Conservation (phyloP, 164 flowering plant genomes). For the Tetrastigma voinierianum region DNA sequence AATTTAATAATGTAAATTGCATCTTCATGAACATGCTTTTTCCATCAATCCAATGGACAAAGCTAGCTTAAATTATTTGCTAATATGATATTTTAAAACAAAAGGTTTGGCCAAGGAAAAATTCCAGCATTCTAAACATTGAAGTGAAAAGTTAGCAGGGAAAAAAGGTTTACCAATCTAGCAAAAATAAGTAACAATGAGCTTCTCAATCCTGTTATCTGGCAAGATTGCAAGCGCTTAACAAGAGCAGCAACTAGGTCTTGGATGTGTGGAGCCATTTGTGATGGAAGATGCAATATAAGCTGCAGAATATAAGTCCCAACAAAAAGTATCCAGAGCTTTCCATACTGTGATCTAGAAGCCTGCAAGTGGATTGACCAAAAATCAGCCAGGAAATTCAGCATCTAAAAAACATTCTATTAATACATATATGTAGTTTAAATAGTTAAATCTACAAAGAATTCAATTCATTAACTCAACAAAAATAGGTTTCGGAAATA, state of each 20-base stretch:
- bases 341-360: constrained; percentile 80
- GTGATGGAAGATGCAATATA: constrained; percentile 77
- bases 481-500: no score
- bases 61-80: neutral
- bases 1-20: neutral
- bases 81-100: neutral
- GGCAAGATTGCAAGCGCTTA: constrained; percentile 85
- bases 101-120: neutral
- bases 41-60: neutral
- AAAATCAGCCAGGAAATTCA: constrained; percentile 1
- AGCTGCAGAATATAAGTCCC: constrained; percentile 91
- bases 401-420: neutral
- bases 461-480: no score
- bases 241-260: constrained; percentile 83
- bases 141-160: neutral
- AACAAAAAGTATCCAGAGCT: constrained; percentile 92
- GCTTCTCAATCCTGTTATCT: constrained; percentile 71
- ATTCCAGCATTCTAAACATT: neutral
- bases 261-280: constrained; percentile 73
- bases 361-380: constrained; percentile 51
- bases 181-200: constrained; percentile 88
- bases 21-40: neutral
- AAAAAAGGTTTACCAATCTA: constrained; percentile 58
- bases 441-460: no score
- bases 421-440: no score